Conservation (phyloP, 177 flowering plant species). For the Telopea speciosissima region DNA sequence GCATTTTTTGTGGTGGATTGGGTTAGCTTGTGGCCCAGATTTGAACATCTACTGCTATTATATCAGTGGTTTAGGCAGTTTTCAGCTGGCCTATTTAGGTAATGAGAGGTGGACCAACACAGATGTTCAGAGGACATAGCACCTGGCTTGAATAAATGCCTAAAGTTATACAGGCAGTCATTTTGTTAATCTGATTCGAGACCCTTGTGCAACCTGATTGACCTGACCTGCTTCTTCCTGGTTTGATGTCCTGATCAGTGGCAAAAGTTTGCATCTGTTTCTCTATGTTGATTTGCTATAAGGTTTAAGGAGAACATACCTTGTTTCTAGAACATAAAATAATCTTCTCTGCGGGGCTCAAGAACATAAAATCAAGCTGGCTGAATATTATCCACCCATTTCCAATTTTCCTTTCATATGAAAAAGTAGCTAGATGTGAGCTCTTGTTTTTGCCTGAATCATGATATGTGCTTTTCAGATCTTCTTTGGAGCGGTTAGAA, state of each 20-base stretch:
- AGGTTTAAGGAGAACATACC: background rate
- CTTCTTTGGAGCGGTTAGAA: constrained; percentile 72
- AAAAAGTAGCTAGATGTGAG: background rate
- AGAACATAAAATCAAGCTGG: background rate
- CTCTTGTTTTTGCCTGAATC: background rate
- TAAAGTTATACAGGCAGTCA: background rate
- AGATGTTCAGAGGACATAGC: background rate
- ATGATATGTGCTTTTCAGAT: constrained; percentile 32
- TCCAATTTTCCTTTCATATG: background rate
- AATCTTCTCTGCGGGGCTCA: background rate
- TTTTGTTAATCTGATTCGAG: background rate
- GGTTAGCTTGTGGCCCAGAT: background rate
- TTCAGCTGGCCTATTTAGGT: background rate
- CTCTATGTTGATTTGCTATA: background rate
- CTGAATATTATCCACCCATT: background rate
- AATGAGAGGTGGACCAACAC: background rate
- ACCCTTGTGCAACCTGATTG: background rate
- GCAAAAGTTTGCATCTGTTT: background rate
- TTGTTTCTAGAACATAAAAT: background rate
- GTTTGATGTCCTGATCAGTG: background rate
- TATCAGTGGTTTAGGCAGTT: too few relatives aligned
- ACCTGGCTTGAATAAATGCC: background rate
- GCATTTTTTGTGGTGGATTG: background rate
- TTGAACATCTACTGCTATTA: too few relatives aligned
- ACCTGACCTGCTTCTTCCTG: background rate